Percentiles rank a stretch among this genome's conserved stretches.
phyloP scores from a whole-genome alignment of 2,329 filamentous ascomycete species.

The Aspergillus ustus region DNA sequence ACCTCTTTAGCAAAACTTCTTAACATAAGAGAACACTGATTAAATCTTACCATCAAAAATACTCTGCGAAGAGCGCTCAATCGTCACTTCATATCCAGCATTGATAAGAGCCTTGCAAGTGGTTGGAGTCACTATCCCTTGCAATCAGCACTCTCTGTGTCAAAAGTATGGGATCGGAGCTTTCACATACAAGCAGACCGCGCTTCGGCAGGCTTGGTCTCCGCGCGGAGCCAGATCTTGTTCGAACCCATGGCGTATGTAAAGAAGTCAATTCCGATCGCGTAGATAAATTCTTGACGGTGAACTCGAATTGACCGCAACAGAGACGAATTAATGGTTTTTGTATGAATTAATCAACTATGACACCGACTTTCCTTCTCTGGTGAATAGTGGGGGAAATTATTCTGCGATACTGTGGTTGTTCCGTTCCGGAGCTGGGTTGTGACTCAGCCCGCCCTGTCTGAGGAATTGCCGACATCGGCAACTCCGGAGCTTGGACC shows the following conservation, averaged over 20 bases:
- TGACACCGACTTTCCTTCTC: slow-evolving; percentile 35
- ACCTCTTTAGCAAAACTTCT: slow-evolving; percentile 15
- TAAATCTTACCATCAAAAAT: slow-evolving; percentile 56
- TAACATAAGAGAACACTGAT: background rate
- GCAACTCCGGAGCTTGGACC: slow-evolving; percentile 1
- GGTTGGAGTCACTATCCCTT: slow-evolving; percentile 49
- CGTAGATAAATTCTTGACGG: slow-evolving; percentile 6
- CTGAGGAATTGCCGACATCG: slow-evolving; percentile 23
- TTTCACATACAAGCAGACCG: slow-evolving; percentile 52
- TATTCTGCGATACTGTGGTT: slow-evolving; percentile 22
- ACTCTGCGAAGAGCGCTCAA: slow-evolving; percentile 69
- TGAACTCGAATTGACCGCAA: background rate
- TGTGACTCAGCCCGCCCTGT: slow-evolving; percentile 26
- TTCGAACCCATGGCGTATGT: slow-evolving; percentile 34
- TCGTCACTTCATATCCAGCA: slow-evolving; percentile 70
- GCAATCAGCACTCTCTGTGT: slow-evolving; percentile 13
- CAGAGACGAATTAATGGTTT: slow-evolving; percentile 15
- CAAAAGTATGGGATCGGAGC: slow-evolving; percentile 1
- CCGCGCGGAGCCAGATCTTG: slow-evolving; percentile 61
- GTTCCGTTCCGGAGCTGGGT: slow-evolving; percentile 34
- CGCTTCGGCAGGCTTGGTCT: slow-evolving; percentile 64
- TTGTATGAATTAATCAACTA: slow-evolving; percentile 23
- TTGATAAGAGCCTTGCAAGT: slow-evolving; percentile 67
- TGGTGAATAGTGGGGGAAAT: slow-evolving; percentile 35
- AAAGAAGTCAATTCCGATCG: slow-evolving; percentile 22